Percentiles rank a stretch among this genome's conserved stretches.
These are phyloP conservation scores for Mycosphaerella arachidis DNA, from an alignment of 2,329 filamentous ascomycete species.

Conservation along the genomic window DNA sequence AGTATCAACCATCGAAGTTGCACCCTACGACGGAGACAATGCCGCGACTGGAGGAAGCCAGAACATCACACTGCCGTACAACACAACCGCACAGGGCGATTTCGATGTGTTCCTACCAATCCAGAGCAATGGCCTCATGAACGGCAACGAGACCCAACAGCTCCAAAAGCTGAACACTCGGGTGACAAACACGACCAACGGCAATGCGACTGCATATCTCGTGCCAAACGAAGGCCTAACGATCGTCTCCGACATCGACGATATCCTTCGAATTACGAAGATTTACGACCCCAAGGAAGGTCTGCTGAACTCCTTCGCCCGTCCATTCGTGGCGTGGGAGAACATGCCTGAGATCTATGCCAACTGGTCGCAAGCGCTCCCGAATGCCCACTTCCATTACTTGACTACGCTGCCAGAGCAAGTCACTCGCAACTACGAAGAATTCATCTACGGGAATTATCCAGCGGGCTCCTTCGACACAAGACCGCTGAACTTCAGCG, in stretches of 20 bases:
- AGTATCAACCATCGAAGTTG: constrained; percentile 57
- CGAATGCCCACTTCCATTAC: constrained; percentile 74
- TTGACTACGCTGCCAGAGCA: constrained; percentile 77
- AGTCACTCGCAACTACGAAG: constrained; percentile 72
- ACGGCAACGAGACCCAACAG: constrained; percentile 59
- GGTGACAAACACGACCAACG: constrained; percentile 58
- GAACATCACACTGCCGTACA: constrained; percentile 59
- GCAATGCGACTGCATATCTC: constrained; percentile 72
- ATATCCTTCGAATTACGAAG: constrained; percentile 74
- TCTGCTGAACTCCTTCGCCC: constrained; percentile 70
- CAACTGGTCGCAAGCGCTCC: constrained; percentile 65
- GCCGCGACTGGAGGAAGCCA: constrained; percentile 50
- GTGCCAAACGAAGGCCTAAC: constrained; percentile 67
- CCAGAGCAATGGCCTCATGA: constrained; percentile 54
- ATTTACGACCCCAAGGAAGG: constrained; percentile 73
- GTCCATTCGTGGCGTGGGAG: constrained; percentile 65
- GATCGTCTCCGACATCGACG: constrained; percentile 72
- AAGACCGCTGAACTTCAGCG: constrained; percentile 73
- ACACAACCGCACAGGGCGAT: constrained; percentile 64
- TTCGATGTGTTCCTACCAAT: constrained; percentile 68
- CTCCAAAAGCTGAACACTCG: constrained; percentile 68
- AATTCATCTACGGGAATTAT: constrained; percentile 73
- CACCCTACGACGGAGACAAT: constrained; percentile 48
- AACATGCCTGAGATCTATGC: constrained; percentile 77
- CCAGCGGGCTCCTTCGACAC: constrained; percentile 74